A percentile compares a stretch with the other conserved stretches of the same genome.
These are phyloP conservation scores for Tylopilus sp. DNA, from an alignment of 768 basidiomycete species.

Conservation along the genomic window DNA sequence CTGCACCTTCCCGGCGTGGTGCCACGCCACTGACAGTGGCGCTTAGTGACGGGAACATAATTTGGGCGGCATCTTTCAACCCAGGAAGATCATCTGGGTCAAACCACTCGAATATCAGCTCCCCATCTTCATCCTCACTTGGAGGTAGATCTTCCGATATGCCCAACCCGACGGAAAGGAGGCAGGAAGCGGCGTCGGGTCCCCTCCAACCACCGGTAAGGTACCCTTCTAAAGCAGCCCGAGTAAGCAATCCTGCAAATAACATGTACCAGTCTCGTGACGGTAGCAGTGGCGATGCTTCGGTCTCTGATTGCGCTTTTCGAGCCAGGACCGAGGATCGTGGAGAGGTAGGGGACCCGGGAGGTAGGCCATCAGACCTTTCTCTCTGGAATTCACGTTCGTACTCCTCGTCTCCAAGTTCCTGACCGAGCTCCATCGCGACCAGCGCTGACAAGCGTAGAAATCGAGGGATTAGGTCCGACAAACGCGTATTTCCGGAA, in stretches of 20 bases:
- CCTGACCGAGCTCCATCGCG: slow-evolving; percentile 71
- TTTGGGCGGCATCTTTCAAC: slow-evolving; percentile 57
- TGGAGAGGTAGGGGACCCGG: slow-evolving; percentile 12
- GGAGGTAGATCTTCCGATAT: slow-evolving; percentile 29
- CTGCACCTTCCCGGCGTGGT: slow-evolving; percentile 44
- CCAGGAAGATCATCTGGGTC: slow-evolving; percentile 77
- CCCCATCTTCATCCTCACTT: slow-evolving; percentile 32
- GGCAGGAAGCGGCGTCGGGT: slow-evolving; percentile 60
- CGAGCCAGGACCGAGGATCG: slow-evolving; percentile 9
- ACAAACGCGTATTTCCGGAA: slow-evolving; percentile 60
- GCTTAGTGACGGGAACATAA: slow-evolving; percentile 63
- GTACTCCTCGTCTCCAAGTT: slow-evolving; percentile 57
- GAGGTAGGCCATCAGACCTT: slow-evolving; percentile 19
- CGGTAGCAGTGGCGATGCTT: slow-evolving; percentile 56
- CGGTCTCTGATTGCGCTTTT: slow-evolving; percentile 34
- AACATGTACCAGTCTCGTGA: slow-evolving; percentile 82
- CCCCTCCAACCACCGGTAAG: slow-evolving; percentile 80
- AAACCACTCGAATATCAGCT: slow-evolving; percentile 49
- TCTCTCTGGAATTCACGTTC: slow-evolving; percentile 29
- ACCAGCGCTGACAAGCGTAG: slow-evolving; percentile 75
- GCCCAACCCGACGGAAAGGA: slow-evolving; percentile 70
- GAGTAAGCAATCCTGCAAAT: slow-evolving; percentile 69
- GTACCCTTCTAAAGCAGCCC: slow-evolving; percentile 85
- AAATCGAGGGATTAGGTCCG: slow-evolving; percentile 67
- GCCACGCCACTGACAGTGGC: slow-evolving; percentile 24